Percentiles rank a stretch among this genome's conserved stretches.
Conservation (phyloP, 2,329 filamentous ascomycete genomes). For the Exserohilum rostratum region DNA sequence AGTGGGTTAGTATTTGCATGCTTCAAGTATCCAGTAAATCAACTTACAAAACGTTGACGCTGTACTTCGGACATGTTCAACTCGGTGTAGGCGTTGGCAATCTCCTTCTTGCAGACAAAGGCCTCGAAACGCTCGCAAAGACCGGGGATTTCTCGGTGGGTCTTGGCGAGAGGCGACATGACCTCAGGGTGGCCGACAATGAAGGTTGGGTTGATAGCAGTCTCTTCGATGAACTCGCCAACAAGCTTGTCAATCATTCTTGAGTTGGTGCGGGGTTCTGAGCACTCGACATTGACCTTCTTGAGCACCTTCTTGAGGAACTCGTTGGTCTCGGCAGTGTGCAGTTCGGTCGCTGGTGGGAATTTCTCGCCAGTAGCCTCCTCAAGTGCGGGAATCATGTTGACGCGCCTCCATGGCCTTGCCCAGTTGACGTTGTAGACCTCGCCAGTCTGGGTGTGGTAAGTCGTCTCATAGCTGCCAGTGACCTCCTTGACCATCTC, state of each 20-base stretch:
- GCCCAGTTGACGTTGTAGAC: slow-evolving; percentile 94
- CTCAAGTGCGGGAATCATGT: slow-evolving; percentile 95
- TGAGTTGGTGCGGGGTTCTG: slow-evolving; percentile 87
- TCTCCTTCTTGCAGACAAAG: slow-evolving; percentile 97
- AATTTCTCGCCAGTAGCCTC: slow-evolving; percentile 91
- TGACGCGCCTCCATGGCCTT: slow-evolving; percentile 86
- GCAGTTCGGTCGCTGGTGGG: slow-evolving; percentile 84
- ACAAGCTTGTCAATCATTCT: slow-evolving; percentile 95
- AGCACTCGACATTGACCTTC: slow-evolving; percentile 90
- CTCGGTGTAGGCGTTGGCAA: slow-evolving; percentile 96
- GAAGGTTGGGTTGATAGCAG: slow-evolving; percentile 90
- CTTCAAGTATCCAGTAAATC: background rate
- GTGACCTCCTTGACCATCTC: slow-evolving; percentile 87
- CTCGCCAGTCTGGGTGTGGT: slow-evolving; percentile 85
- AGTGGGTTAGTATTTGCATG: slow-evolving; percentile 6
- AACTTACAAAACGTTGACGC: slow-evolving; percentile 67
- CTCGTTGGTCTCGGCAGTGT: slow-evolving; percentile 85
- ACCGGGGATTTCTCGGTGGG: slow-evolving; percentile 76
- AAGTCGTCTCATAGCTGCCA: slow-evolving; percentile 82
- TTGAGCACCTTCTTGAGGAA: slow-evolving; percentile 78
- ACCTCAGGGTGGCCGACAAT: slow-evolving; percentile 82
- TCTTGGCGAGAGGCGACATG: slow-evolving; percentile 97
- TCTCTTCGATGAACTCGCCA: slow-evolving; percentile 93
- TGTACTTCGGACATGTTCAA: slow-evolving; percentile 97
- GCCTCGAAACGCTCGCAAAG: slow-evolving; percentile 98